These are phyloP conservation scores for Suillus tomentosus DNA, from an alignment of 768 basidiomycete species.

Conservation along the genomic window DNA sequence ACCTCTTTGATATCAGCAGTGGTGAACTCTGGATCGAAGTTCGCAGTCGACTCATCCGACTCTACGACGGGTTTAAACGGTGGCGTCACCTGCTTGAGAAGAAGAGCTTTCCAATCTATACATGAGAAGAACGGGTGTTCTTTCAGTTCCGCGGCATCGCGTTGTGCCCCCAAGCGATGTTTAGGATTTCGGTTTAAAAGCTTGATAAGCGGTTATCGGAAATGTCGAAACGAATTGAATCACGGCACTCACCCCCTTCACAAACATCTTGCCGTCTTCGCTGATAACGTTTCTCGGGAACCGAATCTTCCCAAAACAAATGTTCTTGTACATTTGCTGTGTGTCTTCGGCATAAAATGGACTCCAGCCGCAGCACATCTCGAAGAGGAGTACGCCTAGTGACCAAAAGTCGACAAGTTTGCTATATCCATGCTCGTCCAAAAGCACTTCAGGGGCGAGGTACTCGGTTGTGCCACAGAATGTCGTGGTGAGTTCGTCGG, in stretches of 20 bases:
- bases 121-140: slow-evolving; percentile 91
- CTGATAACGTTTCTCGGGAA: slow-evolving; percentile 97
- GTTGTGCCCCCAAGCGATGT: slow-evolving; percentile 88
- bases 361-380: slow-evolving; percentile 99
- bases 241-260: slow-evolving; percentile 81
- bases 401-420: slow-evolving; percentile 99
- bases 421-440: slow-evolving; percentile 97
- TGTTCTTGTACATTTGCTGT: slow-evolving; percentile 99
- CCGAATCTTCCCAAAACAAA: slow-evolving; percentile 97
- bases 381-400: slow-evolving; percentile 92
- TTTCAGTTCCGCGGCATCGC: slow-evolving; percentile 92
- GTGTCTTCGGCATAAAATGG: slow-evolving; percentile 99
- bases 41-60: slow-evolving; percentile 96
- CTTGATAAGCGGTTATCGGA: slow-evolving; percentile 42
- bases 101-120: slow-evolving; percentile 91
- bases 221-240: slow-evolving; percentile 16
- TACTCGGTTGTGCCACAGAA: slow-evolving; percentile 99
- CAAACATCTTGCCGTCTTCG: slow-evolving; percentile 98
- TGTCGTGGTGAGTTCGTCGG: slow-evolving; percentile 97
- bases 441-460: slow-evolving; percentile 96
- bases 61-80: slow-evolving; percentile 98
- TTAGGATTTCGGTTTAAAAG: slow-evolving; percentile 98
- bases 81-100: slow-evolving; percentile 87
- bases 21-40: slow-evolving; percentile 99
- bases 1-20: slow-evolving; percentile 82